Conservation (phyloP, 495 filamentous ascomycete species). For the Trypethelium eluteriae region DNA sequence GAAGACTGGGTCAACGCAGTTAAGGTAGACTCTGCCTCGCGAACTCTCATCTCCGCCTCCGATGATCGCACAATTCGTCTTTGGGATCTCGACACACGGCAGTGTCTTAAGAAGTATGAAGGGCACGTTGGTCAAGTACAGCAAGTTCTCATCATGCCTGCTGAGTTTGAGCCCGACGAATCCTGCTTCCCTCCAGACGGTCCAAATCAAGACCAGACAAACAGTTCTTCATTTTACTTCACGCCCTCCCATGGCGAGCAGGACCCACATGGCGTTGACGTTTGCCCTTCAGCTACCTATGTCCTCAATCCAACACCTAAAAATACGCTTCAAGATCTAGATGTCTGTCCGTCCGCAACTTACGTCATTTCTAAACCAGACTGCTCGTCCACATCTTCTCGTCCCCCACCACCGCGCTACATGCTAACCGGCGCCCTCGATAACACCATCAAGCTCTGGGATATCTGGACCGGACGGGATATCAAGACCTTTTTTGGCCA, state of each 20-base stretch:
- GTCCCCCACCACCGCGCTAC: constrained; percentile 70
- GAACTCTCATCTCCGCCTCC: constrained; percentile 83
- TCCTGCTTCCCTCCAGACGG: constrained; percentile 35
- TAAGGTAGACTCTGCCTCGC: constrained; percentile 67
- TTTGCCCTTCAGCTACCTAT: constrained; percentile 7
- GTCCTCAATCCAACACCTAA: background rate
- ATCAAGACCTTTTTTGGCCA: constrained; percentile 92
- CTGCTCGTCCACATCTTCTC: constrained; percentile 27
- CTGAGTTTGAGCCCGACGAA: constrained; percentile 82
- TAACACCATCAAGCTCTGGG: constrained; percentile 87
- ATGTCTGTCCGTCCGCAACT: constrained; percentile 6
- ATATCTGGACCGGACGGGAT: constrained; percentile 70
- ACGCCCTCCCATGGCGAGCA: constrained; percentile 47
- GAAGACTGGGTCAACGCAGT: constrained; percentile 92
- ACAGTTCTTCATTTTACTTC: constrained; percentile 28
- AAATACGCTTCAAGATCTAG: background rate
- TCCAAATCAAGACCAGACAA: constrained; percentile 35
- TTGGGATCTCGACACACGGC: constrained; percentile 83
- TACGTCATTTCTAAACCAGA: background rate
- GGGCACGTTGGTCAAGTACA: constrained; percentile 97
- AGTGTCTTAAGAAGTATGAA: constrained; percentile 70
- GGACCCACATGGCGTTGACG: constrained; percentile 7
- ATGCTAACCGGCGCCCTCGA: constrained; percentile 90
- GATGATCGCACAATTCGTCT: constrained; percentile 87
- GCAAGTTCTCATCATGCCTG: constrained; percentile 71